Evolutionary conservation across 345 rosid species (phyloP).

Genomic region (Citrus trifoliata): DNA sequence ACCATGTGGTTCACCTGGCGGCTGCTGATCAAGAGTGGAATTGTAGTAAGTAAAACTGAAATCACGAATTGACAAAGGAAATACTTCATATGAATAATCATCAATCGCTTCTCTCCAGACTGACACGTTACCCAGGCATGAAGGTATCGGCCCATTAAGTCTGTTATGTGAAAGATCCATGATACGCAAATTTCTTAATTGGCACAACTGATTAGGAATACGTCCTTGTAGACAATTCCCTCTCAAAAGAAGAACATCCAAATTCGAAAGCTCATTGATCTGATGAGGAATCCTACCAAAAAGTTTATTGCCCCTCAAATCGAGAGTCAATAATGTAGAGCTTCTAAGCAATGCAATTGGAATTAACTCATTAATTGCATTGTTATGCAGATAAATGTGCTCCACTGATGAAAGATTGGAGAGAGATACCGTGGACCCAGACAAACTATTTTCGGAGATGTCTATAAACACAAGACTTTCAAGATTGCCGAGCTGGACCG

Average conservation of each 20-base stretch:
- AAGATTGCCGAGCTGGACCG: not conserved
- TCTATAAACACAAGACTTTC: not conserved
- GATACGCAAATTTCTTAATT: not conserved
- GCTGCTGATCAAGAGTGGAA: not conserved
- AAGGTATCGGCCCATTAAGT: not conserved
- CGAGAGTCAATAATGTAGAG: not conserved
- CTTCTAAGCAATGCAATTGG: not conserved
- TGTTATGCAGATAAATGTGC: not conserved
- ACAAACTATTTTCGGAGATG: not conserved
- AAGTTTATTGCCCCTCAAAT: not conserved
- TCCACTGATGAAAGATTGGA: not conserved
- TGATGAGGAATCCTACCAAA: not conserved
- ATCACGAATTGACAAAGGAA: accelerated
- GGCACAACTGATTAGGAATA: not conserved
- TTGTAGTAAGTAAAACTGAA: not conserved
- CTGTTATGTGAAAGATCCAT: not conserved
- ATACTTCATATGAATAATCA: not conserved
- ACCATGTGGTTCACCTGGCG: accelerated
- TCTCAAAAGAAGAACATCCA: not conserved
- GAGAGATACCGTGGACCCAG: not conserved
- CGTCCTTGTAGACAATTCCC: not conserved
- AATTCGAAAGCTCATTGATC: not conserved
- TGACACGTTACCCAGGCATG: not conserved
- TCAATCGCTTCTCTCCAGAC: not conserved
- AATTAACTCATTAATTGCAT: not conserved